Base-by-base conservation (phyloP, 495 filamentous ascomycete species). In the Xylaria longipes region DNA sequence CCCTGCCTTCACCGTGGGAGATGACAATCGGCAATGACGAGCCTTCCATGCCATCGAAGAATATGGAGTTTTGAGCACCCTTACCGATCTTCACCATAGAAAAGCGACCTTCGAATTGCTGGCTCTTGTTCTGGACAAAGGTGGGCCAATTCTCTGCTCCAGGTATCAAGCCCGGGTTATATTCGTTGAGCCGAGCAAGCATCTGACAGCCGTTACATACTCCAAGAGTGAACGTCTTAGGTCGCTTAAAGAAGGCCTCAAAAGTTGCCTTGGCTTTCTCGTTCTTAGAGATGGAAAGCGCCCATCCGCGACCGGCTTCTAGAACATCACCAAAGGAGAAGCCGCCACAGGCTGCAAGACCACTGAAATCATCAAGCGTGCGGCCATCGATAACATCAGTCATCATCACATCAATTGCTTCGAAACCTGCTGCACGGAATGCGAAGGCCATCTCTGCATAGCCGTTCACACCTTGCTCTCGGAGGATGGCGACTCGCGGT, bases 181-280 rank as follows among this genome's bases (percentile, higher is more conserved):
- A 82, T 33, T 91, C 89, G 77, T 91, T 93, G 20, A 99, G 86
- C 22, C 92, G 89, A 15, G 90, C 92, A 27, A 98, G 86, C 89
- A 99, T 97, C 81, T 99, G 96, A 74, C 96, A 98, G 58, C 96
- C 96, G 79, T 99, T 99, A 87, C 96, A 98, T 31, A 98, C 95
- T 64, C 97, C 96, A 1, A 99, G 87, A 9, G 93, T 88, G 81
- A 99, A 99, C 11, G 96, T 98, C 73, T 97, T 92, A 43, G 89
- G 88, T 45, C 97, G 89, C 77, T 91, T 87, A 81, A 99, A 98
- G 89, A 99, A 99, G 9, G 79, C 78, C 73, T 91, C 82, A 83
- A 98, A 97, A 74, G 95, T 91, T 58, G 82, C 83, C 39, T 94
- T 89, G 4, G 92, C 90, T 69, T 90, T 89, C 27, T 91, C 87